Evolutionary conservation across 139 green algal species (phyloP).

Genomic region (Micromonas commoda): DNA sequence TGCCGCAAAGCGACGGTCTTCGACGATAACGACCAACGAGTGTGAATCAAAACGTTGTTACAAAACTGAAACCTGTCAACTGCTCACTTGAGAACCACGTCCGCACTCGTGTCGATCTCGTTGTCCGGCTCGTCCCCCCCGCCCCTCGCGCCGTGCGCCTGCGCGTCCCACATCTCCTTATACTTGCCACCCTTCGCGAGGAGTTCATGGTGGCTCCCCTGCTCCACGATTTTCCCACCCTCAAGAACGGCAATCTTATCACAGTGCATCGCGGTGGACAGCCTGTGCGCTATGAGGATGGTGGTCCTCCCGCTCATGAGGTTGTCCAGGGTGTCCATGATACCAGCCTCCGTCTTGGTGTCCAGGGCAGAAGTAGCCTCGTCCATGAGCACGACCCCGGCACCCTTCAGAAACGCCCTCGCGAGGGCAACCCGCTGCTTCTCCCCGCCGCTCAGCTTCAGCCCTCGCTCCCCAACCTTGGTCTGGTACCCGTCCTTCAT

Average conservation of each 20-base stretch:
- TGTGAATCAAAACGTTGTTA: no score
- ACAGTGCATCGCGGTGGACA: slow-evolving; percentile 64
- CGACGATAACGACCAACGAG: no score
- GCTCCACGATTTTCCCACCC: slow-evolving; percentile 66
- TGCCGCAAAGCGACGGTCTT: no score
- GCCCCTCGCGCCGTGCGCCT: background rate
- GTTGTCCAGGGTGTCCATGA: background rate
- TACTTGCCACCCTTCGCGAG: slow-evolving; percentile 32
- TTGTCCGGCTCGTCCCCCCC: background rate
- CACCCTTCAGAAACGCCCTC: slow-evolving; percentile 68
- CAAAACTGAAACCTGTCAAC: no score
- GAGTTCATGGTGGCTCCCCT: slow-evolving; percentile 68
- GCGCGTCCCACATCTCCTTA: background rate
- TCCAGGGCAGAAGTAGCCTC: slow-evolving; percentile 91
- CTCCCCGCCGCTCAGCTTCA: slow-evolving; percentile 89
- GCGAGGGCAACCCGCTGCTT: slow-evolving; percentile 91
- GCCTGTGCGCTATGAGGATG: slow-evolving; percentile 89
- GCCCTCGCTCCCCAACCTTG: slow-evolving; percentile 74
- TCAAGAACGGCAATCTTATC: slow-evolving; percentile 86
- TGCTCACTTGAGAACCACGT: no score
- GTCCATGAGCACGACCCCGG: slow-evolving; percentile 79
- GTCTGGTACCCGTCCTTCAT: slow-evolving; percentile 88
- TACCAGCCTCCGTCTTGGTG: slow-evolving; percentile 47
- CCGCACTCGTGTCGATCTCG: no score
- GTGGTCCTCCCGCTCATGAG: slow-evolving; percentile 53